Base-by-base conservation (phyloP, 2,329 filamentous ascomycete species). In the Pyrenochaeta sp. region DNA sequence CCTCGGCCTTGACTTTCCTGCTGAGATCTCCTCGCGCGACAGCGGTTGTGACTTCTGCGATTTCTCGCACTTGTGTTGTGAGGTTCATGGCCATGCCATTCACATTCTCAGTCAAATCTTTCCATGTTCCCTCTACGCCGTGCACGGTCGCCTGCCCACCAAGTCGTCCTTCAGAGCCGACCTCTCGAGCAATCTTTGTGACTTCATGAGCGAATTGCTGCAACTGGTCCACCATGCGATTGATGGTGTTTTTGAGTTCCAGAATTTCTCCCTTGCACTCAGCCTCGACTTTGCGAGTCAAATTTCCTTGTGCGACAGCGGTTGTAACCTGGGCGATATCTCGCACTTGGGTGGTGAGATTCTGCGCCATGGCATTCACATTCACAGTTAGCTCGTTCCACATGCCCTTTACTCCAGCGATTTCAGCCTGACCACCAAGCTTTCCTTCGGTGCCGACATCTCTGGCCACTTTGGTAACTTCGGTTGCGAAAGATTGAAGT, bases 391-490 rank as follows among this genome's bases (percentile, higher is more conserved):
- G 72, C 61, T 85, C 82, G 53, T 84, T 83, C 82, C 82, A 86
- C 77, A 84, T 85, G 68, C 82, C 82, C 69, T 84, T 79, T 29
- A 85, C 82, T 48, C 83, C 83, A 53, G 83, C 81, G 28, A 86
- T 84, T 60, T 84, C 81, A 32, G 82, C 82, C 63, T 86, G 82
- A 10, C 82, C 83, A 44, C 82, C 82, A 17, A 86, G 76, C 13
- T 82, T 82, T 64, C 82, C 82, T 55, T 85, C 82, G 7, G 81
- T 85, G 31, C 82, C 82, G 69, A 86, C 82, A 68, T 86, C 82
- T 55, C 81, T 77, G 37, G 82, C 82, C 35, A 86, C 82, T 63
- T 83, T 82, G 41, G 82, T 84, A 52, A 86, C 82, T 67, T 86
- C 80, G 36, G 82, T 84, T 14, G 82, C 82, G 61, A 85, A 86